Evolutionary conservation across 2,329 filamentous ascomycete genomes (phyloP).

Genomic region (Cercospora sp.): DNA sequence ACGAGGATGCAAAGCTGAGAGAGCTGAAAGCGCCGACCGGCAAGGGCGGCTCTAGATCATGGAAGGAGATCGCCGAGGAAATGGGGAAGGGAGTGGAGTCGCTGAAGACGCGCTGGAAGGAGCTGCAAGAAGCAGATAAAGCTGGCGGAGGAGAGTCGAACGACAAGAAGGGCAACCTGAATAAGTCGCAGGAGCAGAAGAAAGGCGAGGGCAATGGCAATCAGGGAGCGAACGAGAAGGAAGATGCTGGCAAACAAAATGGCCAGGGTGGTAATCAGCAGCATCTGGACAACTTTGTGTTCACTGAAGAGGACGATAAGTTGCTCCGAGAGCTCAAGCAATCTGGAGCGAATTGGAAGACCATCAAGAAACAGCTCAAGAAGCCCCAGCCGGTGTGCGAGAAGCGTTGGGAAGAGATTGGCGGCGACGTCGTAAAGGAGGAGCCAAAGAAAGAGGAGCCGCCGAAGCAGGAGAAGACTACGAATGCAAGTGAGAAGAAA

Average conservation of each 20-base stretch:
- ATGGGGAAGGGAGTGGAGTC: neutral
- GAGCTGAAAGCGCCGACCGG: constrained; percentile 17
- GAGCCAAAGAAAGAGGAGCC: constrained; percentile 16
- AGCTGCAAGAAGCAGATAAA: constrained; percentile 18
- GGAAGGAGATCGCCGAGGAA: constrained; percentile 22
- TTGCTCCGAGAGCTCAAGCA: constrained; percentile 23
- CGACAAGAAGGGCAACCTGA: constrained; percentile 1
- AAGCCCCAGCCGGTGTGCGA: constrained; percentile 11
- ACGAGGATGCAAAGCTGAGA: constrained; percentile 45
- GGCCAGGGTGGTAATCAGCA: neutral
- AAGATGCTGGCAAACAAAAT: constrained; percentile 7
- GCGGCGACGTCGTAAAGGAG: constrained; percentile 8
- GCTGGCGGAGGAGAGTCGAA: constrained; percentile 4
- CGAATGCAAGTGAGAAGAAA: constrained; percentile 24
- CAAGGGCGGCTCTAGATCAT: constrained; percentile 13
- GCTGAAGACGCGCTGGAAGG: constrained; percentile 16
- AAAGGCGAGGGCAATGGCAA: constrained; percentile 11
- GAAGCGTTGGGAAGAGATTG: constrained; percentile 17
- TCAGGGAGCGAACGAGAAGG: neutral
- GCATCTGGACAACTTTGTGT: constrained; percentile 15
- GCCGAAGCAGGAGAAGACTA: constrained; percentile 19
- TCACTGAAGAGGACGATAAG: constrained; percentile 23
- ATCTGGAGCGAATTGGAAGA: constrained; percentile 9
- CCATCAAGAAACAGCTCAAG: constrained; percentile 14
- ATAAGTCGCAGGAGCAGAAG: neutral